A percentile compares a stretch with the other conserved stretches of the same genome.
These are phyloP conservation scores for Sporothrix schenckii DNA, from an alignment of 2,329 filamentous ascomycete genomes.

Conservation along the genomic window DNA sequence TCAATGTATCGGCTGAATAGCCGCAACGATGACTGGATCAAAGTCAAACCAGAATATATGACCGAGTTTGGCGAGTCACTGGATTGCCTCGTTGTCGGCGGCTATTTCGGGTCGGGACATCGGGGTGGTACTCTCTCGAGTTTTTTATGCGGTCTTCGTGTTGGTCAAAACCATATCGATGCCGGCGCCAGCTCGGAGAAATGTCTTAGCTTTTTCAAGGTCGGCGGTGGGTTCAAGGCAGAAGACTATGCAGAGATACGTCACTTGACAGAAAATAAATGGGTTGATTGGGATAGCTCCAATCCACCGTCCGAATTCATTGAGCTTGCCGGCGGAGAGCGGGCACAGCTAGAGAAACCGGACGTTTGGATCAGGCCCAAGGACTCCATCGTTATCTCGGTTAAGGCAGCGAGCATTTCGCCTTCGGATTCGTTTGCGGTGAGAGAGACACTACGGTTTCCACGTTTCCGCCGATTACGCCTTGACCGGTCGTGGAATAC, in stretches of 20 bases:
- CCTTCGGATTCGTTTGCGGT: slow-evolving; percentile 77
- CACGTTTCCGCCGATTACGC: slow-evolving; percentile 79
- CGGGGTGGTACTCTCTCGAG: slow-evolving; percentile 82
- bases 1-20: slow-evolving; percentile 86
- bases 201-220: slow-evolving; percentile 94
- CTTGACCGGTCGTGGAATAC: slow-evolving; percentile 83
- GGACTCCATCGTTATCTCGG: slow-evolving; percentile 83
- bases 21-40: slow-evolving; percentile 95
- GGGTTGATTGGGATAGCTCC: slow-evolving; percentile 79
- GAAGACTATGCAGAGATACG: slow-evolving; percentile 83
- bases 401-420: slow-evolving; percentile 82
- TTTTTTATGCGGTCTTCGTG: slow-evolving; percentile 85
- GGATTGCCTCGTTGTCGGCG: slow-evolving; percentile 86
- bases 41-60: slow-evolving; percentile 99
- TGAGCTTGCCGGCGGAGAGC: slow-evolving; percentile 76
- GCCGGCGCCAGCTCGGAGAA: slow-evolving; percentile 67
- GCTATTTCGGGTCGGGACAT: slow-evolving; percentile 86
- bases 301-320: slow-evolving; percentile 78
- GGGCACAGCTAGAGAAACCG: slow-evolving; percentile 71
- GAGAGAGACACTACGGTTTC: slow-evolving; percentile 81
- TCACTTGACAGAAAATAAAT: slow-evolving; percentile 87
- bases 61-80: slow-evolving; percentile 90
- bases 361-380: slow-evolving; percentile 92
- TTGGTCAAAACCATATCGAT: slow-evolving; percentile 68
- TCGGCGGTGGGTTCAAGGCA: slow-evolving; percentile 87